Base-by-base conservation (phyloP, 179 eudicot genomes). In the Pouteria campechiana region DNA sequence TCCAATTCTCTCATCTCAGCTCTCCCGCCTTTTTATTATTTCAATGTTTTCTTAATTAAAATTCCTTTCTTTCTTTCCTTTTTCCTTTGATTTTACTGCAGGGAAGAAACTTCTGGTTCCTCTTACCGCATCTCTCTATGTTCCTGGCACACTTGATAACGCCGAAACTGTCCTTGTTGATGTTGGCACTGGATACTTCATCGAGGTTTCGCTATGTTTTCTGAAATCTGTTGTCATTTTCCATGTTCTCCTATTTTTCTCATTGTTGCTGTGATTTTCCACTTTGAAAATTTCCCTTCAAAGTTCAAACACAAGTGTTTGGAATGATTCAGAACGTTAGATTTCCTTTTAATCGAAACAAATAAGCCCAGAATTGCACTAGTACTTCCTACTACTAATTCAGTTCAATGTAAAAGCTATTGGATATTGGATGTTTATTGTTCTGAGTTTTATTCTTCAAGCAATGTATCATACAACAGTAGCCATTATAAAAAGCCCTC, bases 101-200 rank as follows among this genome's bases (percentile, higher is more conserved):
- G 88, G 89, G 45, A 88, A 89, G 76, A 62, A 76, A 53, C 74
- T 89, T 86, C 57, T 89, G 55, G 93, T 89, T 7, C 97, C 97
- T 3, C 71, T 89, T 19, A 89, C 97, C 27, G 95, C 93, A 32
- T 89, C 97, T 13, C 76, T 89, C 18, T 89, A 89, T 34, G 97
- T 81, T n/a, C 86, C 89, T 2, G 97, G 93, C 2, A 68, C 65
- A 12, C 93, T 85, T 0, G 93, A 89, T 50, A 90, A 86, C 50
- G 72, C 95, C 11, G 61, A 72, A 19, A 76, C 74, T 8, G 95
- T 89, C 14, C 79, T 89, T 17, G 93, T 89, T 9, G 97, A 89
- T 57, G 83, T 89, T 13, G 97, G 97, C 36, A 89, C 97, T 37
- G 97, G 97, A 33, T 89, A 89, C 44, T 85, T 89, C 62, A 62